Evolutionary conservation across 2,329 filamentous ascomycete species (phyloP), one percentile per base, ranked within the genome.

Genomic region (Venturia nashicola): DNA sequence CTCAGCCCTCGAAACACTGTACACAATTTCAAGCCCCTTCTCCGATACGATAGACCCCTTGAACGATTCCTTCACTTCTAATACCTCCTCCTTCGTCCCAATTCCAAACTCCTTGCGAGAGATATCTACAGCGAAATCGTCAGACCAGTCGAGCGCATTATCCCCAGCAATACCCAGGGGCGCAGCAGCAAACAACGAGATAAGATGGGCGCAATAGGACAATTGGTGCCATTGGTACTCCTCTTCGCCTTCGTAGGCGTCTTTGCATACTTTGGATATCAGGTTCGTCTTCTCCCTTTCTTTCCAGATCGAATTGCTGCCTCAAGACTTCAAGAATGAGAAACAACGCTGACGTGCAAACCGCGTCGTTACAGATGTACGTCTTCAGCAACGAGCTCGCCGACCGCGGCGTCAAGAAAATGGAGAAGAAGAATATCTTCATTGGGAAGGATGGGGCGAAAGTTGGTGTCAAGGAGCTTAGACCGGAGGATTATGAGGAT

Each of bases 381-480:
- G 75, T 88, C 63, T 85, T 85, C 75, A 80, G 83, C 64, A 80
- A 79, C 75, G 82, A 88, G 73, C 86, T 92, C 69, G 82, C 83
- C 66, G 78, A 83, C 65, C 80, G 83, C 65, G 87, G 88, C 59
- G 83, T 82, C 60, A 80, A 87, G 74, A 84, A 84, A 71, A 88
- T 91, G 83, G 85, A 86, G 73, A 84, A 84, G 76, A 89, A 88
- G 77, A 88, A 91, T 72, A 83, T 92, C 64, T 79, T 85, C 48
- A 88, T 91, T 74, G 87, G 86, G 46, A 90, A 89, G 72, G 88
- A 91, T 64, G 89, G 89, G 64, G 76, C 89, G 66, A 83, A 83
- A 70, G 82, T 81, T 66, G 86, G 86, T 60, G 82, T 92, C 66
- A 88, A 86, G 75, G 80, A 90, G 66, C 75, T 88, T 61, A 80